Evolutionary conservation across 169 alveolate genomes (phyloP).

Genomic region (Plasmodium yoelii): DNA sequence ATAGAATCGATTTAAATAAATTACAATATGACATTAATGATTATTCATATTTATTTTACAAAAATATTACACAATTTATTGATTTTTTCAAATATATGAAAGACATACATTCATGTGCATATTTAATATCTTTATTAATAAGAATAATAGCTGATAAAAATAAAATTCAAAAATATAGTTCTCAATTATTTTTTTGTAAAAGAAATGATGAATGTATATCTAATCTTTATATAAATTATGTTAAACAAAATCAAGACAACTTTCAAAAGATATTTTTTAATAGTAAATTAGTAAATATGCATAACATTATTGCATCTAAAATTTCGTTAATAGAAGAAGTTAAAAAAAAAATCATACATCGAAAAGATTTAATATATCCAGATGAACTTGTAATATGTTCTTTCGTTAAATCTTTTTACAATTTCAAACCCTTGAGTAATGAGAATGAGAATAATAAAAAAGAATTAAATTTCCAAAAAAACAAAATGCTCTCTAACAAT

Average conservation of each 20-base stretch:
- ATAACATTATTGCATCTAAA: slow-evolving; percentile 13
- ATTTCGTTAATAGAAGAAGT: slow-evolving; percentile 26
- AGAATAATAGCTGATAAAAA: slow-evolving; percentile 30
- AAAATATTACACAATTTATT: slow-evolving; percentile 15
- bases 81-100: slow-evolving; percentile 26
- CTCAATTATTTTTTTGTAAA: slow-evolving; percentile 49
- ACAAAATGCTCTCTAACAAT: no score
- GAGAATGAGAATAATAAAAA: neutral
- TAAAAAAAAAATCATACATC: slow-evolving; percentile 21
- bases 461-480: no score
- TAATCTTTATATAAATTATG: slow-evolving; percentile 15
- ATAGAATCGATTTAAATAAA: slow-evolving; percentile 41
- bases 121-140: slow-evolving; percentile 22
- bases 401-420: slow-evolving; percentile 32
- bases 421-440: neutral
- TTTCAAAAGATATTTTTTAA: slow-evolving; percentile 34
- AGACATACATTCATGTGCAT: slow-evolving; percentile 49
- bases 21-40: slow-evolving; percentile 38
- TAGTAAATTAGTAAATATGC: slow-evolving; percentile 14
- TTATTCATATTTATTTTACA: slow-evolving; percentile 20
- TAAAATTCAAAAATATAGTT: slow-evolving; percentile 33
- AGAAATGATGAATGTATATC: slow-evolving; percentile 24
- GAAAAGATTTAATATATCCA: slow-evolving; percentile 32
- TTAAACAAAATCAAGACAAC: slow-evolving; percentile 8
- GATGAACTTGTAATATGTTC: slow-evolving; percentile 42